Conservation (phyloP, 768 basidiomycete species). For the Lactarius quietus region DNA sequence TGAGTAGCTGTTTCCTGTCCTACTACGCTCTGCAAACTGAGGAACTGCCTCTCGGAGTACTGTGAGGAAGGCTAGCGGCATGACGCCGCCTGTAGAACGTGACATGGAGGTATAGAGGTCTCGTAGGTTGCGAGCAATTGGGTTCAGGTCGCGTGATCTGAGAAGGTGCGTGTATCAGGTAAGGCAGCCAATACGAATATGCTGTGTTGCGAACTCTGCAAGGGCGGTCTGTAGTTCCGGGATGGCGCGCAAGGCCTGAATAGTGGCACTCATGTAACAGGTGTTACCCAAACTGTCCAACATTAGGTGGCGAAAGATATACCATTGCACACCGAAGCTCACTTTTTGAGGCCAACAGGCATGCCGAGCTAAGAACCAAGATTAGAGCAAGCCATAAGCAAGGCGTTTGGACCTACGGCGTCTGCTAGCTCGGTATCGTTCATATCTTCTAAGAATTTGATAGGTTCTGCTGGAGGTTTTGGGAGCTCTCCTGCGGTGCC, state of each 20-base stretch:
- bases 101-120: conserved; percentile 72
- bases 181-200: neutral
- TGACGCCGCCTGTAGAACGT: conserved; percentile 69
- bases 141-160: conserved; percentile 22
- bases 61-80: conserved; percentile 65
- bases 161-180: neutral
- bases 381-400: neutral
- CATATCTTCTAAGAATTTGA: conserved; percentile 93
- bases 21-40: conserved; percentile 80
- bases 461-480: conserved; percentile 73
- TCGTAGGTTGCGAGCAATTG: conserved; percentile 51
- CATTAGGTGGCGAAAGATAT: conserved; percentile 31
- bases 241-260: conserved; percentile 91
- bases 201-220: conserved; percentile 43
- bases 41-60: conserved; percentile 75
- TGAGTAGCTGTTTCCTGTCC: conserved; percentile 46
- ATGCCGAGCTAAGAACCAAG: conserved; percentile 47
- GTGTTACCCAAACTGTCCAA: conserved; percentile 70
- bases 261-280: conserved; percentile 95
- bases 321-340: conserved; percentile 26
- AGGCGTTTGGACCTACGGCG: conserved; percentile 49
- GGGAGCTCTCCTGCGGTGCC: conserved; percentile 92
- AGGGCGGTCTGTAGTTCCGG: conserved; percentile 83
- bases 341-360: conserved; percentile 81
- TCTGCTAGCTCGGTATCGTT: conserved; percentile 75